Conservation (phyloP, 106 monocot species). For the Chionographis japonica region DNA sequence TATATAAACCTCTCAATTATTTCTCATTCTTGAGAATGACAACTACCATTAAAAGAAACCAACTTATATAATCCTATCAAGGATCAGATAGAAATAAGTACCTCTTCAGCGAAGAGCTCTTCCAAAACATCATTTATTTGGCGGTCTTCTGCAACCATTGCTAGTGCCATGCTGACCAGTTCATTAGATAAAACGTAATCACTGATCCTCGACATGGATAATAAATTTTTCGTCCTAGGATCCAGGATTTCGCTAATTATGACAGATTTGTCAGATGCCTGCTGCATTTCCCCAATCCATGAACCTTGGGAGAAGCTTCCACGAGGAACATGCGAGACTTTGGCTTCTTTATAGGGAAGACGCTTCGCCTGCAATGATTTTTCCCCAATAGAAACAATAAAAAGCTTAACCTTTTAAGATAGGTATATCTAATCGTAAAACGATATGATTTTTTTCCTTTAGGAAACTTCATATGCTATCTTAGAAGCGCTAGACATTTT, state of each 20-base stretch:
- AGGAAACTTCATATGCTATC: too few relatives aligned
- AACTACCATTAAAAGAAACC: too few relatives aligned
- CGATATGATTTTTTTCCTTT: too few relatives aligned
- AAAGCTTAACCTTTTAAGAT: too few relatives aligned
- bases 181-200: conserved; percentile 77
- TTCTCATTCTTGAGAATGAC: too few relatives aligned
- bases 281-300: conserved; percentile 82
- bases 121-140: conserved; percentile 78
- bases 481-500: too few relatives aligned
- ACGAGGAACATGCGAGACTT: conserved; percentile 26
- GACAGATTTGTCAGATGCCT: conserved; percentile 62
- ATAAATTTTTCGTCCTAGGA: conserved; percentile 65
- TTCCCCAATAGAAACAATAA: too few relatives aligned
- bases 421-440: too few relatives aligned
- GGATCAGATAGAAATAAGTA: conserved; percentile 3
- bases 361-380: conserved; percentile 44
- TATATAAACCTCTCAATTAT: too few relatives aligned
- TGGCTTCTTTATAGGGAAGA: conserved; percentile 43
- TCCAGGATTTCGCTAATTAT: conserved; percentile 78
- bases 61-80: not conserved
- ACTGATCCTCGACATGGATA: conserved; percentile 67
- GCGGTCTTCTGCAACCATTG: conserved; percentile 71
- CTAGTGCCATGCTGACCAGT: conserved; percentile 76
- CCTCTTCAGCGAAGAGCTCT: conserved; percentile 79
- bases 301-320: conserved; percentile 54